Conservation (phyloP, 164 flowering plant species). For the Brasenia schreberi region DNA sequence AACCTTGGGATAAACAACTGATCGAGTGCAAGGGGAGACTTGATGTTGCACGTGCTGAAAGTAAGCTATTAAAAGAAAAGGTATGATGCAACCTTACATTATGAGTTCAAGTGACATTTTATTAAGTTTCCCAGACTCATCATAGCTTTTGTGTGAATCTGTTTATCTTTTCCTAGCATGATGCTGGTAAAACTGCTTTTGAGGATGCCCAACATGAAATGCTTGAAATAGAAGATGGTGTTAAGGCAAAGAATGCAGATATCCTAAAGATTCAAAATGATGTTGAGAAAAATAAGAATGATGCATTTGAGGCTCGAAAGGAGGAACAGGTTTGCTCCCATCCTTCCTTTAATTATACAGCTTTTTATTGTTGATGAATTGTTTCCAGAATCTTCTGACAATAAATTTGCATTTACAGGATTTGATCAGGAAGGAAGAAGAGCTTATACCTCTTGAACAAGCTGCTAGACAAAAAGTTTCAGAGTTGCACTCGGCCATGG, state of each 20-base stretch:
- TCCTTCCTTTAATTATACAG: not conserved
- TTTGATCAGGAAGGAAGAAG: constrained; percentile 52
- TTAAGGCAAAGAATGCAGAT: constrained; percentile 24
- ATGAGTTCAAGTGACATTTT: not conserved
- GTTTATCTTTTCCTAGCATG: constrained; percentile 49
- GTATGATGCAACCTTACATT: constrained; percentile 17
- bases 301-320: constrained; percentile 55
- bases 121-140: not conserved
- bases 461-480: constrained; percentile 84
- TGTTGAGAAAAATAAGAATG: constrained; percentile 33
- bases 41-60: constrained; percentile 76
- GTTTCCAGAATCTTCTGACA: not conserved
- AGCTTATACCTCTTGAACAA: constrained; percentile 68
- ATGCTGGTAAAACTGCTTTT: constrained; percentile 54
- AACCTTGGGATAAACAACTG: constrained; percentile 87
- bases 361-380: not conserved
- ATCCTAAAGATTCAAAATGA: constrained; percentile 26
- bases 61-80: constrained; percentile 70
- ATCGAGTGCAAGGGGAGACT: constrained; percentile 79
- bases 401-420: constrained; percentile 37
- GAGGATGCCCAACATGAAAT: constrained; percentile 64
- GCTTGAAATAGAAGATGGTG: constrained; percentile 25
- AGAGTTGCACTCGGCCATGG: constrained; percentile 57
- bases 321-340: constrained; percentile 49
- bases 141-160: constrained; percentile 4